Evolutionary conservation across 495 filamentous ascomycete genomes (phyloP).

Genomic region (Penicillium ucsense): DNA sequence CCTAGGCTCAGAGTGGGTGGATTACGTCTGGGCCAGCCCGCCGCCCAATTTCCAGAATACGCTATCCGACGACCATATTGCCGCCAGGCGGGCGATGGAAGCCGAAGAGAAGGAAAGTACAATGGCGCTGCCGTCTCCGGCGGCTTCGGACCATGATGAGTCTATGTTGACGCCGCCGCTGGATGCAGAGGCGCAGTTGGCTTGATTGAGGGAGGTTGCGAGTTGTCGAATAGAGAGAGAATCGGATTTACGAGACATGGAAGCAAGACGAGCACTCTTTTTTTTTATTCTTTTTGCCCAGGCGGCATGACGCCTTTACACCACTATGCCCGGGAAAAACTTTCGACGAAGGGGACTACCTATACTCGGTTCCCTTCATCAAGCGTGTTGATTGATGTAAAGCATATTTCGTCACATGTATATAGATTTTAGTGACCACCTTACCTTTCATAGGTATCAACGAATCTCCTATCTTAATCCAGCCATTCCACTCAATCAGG

Average conservation of each 20-base stretch:
- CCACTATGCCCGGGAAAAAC: not conserved
- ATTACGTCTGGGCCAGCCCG: conserved; percentile 66
- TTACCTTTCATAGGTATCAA: too few relatives aligned
- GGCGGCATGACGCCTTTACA: not conserved
- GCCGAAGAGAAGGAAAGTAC: conserved; percentile 1
- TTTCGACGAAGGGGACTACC: not conserved
- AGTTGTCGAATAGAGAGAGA: not conserved
- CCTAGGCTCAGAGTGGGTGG: conserved; percentile 55
- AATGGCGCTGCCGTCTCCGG: not conserved
- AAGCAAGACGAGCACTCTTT: too few relatives aligned
- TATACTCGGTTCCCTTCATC: too few relatives aligned
- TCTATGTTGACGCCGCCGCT: conserved; percentile 24
- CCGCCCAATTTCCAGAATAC: conserved; percentile 50
- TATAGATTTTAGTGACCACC: too few relatives aligned
- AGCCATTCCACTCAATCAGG: not conserved
- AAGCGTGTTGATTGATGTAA: too few relatives aligned
- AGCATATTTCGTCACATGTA: too few relatives aligned
- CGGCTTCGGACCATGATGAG: conserved; percentile 1
- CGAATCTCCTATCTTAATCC: too few relatives aligned
- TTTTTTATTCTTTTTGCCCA: not conserved
- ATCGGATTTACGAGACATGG: too few relatives aligned
- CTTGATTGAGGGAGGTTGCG: not conserved
- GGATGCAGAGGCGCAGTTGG: conserved; percentile 17
- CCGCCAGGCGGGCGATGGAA: conserved; percentile 8
- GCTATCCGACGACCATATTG: conserved; percentile 25